Conservation (phyloP, 495 filamentous ascomycete genomes). For the Penicillium manginii region DNA sequence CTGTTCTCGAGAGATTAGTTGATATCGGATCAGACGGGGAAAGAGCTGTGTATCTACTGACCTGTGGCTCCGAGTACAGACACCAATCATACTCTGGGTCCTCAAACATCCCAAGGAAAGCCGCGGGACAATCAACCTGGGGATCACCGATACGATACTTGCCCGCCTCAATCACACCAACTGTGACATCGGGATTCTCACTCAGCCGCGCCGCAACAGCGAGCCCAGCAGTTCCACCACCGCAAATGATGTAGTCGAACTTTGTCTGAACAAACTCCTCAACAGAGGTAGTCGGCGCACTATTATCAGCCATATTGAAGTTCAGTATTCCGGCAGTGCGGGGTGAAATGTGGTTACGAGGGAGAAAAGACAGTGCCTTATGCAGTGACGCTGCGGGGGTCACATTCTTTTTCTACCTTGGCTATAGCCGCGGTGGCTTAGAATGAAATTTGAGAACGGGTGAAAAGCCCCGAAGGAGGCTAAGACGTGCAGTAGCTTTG, state of each 20-base stretch:
- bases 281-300: conserved; percentile 16
- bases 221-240: conserved; percentile 54
- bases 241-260: conserved; percentile 44
- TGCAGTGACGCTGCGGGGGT: too few relatives aligned
- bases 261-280: conserved; percentile 19
- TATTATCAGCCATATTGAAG: conserved; percentile 7
- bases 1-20: conserved; percentile 12
- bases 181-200: conserved; percentile 45
- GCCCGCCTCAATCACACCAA: conserved; percentile 61
- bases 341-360: too few relatives aligned
- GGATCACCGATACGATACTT: conserved; percentile 50
- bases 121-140: conserved; percentile 49
- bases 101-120: conserved; percentile 46
- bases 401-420: too few relatives aligned
- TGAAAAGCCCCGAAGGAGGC: too few relatives aligned
- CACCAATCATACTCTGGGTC: conserved; percentile 63
- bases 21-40: not conserved
- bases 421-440: too few relatives aligned
- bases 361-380: too few relatives aligned
- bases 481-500: too few relatives aligned
- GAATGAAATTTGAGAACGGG: too few relatives aligned
- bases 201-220: conserved; percentile 52
- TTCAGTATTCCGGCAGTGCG: too few relatives aligned
- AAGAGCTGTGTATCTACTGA: conserved; percentile 13
- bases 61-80: conserved; percentile 56